Evolutionary conservation across 805 yeast genomes (phyloP).

Genomic region (Candida michaelii): DNA sequence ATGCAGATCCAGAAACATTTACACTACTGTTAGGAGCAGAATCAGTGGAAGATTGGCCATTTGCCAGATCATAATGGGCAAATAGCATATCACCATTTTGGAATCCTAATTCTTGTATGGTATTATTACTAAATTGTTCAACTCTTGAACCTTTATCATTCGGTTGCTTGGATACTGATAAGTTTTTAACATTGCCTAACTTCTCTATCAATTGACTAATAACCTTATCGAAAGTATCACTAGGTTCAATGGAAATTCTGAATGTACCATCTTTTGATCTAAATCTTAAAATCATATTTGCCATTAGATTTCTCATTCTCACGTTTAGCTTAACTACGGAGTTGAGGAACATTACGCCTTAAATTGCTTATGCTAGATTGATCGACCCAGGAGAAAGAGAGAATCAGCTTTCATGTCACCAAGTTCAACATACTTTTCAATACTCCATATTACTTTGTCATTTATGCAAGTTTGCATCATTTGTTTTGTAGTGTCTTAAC

Average conservation of each 20-base stretch:
- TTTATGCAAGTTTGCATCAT: no score
- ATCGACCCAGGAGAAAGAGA: no score
- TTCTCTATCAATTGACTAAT: constrained; percentile 38
- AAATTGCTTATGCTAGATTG: no score
- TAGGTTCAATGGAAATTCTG: constrained; percentile 55
- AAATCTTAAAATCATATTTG: constrained; percentile 56
- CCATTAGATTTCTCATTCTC: constrained; percentile 5
- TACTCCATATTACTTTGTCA: no score
- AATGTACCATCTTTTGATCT: constrained; percentile 82
- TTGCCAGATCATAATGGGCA: constrained; percentile 27
- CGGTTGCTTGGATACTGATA: constrained; percentile 47
- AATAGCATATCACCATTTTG: constrained; percentile 61
- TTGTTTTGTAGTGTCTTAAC: neutral
- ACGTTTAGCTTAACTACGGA: neutral
- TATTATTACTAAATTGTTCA: constrained; percentile 31
- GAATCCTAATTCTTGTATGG: constrained; percentile 47
- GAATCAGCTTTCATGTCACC: no score
- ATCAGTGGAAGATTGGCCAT: constrained; percentile 14
- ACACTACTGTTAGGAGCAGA: neutral
- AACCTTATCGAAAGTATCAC: constrained; percentile 44
- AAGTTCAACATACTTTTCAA: no score
- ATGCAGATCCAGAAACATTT: neutral
- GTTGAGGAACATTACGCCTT: no score
- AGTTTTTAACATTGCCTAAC: constrained; percentile 21
- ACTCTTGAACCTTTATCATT: constrained; percentile 43